These are phyloP conservation scores for Metarhizium album DNA, from an alignment of 2,329 filamentous ascomycete species.

Conservation along the genomic window DNA sequence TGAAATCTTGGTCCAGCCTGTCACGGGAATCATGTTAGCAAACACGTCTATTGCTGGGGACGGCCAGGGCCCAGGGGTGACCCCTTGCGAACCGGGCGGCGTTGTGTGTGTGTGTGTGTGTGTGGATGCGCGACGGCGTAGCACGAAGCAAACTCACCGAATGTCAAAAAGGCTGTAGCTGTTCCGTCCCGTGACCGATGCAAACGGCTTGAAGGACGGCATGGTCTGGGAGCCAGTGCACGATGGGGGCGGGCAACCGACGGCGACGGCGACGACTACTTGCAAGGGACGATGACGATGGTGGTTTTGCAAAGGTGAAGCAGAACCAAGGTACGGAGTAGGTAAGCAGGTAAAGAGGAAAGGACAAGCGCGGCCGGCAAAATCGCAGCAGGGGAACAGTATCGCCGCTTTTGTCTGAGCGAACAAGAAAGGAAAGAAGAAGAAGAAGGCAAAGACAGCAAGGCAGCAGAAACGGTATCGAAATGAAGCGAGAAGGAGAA, in stretches of 20 bases:
- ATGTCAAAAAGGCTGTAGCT: constrained; percentile 47
- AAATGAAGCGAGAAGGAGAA: background rate
- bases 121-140: too few species aligned
- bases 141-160: constrained; percentile 30
- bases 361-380: background rate
- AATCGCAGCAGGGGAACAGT: background rate
- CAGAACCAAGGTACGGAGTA: too few species aligned
- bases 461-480: background rate
- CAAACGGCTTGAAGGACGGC: constrained; percentile 47
- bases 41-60: background rate
- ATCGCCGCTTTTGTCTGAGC: background rate
- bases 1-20: constrained; percentile 68
- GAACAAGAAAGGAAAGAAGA: too few species aligned
- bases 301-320: background rate
- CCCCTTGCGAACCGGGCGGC: too few species aligned
- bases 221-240: constrained; percentile 23
- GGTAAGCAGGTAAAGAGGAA: too few species aligned
- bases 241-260: background rate
- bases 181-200: constrained; percentile 38
- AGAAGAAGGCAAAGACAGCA: background rate
- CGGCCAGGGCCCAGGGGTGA: too few species aligned
- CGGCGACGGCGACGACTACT: constrained; percentile 3
- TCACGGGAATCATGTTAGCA: constrained; percentile 2
- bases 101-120: too few species aligned
- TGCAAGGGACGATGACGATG: background rate